Evolutionary conservation across 306 rosid genomes (phyloP), one percentile per base, ranked within the genome.

Genomic region (Medicago ruthenica): DNA sequence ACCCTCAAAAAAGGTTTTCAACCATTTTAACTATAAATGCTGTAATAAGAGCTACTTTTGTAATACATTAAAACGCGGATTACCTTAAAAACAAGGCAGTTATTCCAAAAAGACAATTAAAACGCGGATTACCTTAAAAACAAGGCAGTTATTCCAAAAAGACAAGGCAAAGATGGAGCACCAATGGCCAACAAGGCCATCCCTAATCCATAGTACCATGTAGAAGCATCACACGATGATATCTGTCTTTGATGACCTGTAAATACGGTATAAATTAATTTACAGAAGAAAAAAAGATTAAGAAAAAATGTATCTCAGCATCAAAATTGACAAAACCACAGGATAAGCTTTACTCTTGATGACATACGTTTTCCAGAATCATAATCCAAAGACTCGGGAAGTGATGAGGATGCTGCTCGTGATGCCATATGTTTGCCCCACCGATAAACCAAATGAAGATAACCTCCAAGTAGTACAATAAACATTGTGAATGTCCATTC

Each of bases 401-500:
- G 80, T 48, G 93, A 72, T 76, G 84, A 62, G 36, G 91, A 73
- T 71, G 83, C 84, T 55, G 76, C 81, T 79, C 82, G 89, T 34
- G 79, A 74, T 76, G 91, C 88, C 68, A 79, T 83, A 54, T 67
- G 39, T 87, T 80, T 90, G 50, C 99, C 99, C 98, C 96, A 90
- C 27, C 76, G 88, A 78, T 84, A 87, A 73, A 90, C 50, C 83
- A 90, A 76, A 76, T 79, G 93, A 67, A 96, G 86, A 84, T 88
- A 96, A 40, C 93, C 93, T 63, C 99, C 96, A 79, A 90, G 92
- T 47, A 88, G 73, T 67, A 90, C 54, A 76, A 88, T 81, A 89
- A 92, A 96, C 78, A 90, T 68, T 55, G 97, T 83, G 85, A 88
- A 89, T 21, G 93, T 90, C 99, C 99, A 96, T 80, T 96, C 99